Evolutionary conservation across 2,329 filamentous ascomycete species (phyloP), one percentile per base, ranked within the genome.

Genomic region (Colletotrichum nymphaeae): DNA sequence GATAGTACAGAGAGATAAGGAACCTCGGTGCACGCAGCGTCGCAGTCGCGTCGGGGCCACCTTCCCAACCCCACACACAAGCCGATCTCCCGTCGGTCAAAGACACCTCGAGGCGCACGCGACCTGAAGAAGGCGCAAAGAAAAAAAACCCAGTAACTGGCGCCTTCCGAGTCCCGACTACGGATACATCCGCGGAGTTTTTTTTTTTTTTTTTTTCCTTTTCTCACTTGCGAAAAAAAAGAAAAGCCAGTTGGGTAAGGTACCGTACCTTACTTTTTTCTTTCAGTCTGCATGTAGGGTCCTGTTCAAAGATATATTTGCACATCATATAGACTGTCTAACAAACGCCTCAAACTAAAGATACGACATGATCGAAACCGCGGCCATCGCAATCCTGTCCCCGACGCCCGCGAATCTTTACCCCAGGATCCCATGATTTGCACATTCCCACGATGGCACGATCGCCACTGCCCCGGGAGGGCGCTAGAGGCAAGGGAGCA

Each of bases 91-190:
- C 58, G 28, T 30, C 42, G 24, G 63, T 42, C 55, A 62, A 62
- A 35, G 59, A 59, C 63, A 53, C n/a, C 46, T 73, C 70, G 42
- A 42, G 42, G 42, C 42, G 42, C 42, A 73, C 66, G 70, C 70
- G 70, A 69, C 69, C 69, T 64, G 52, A 28, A 62, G 42, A 49
- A 49, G 32, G 32, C 14, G 37, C 14, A 42, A 42, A 42, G 6
- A 42, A 42, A 19, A 42, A 19, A 26, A 26, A 26, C 24, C 24
- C 24, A 24, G 24, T 24, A 24, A 19, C 19, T 46, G 42, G 42
- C 42, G 42, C 42, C 19, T 19, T 46, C 42, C 35, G 37, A 42
- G 37, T 42, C 37, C 37, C 37, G 37, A 42, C 37, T 42, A 42
- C 37, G 42, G 19, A 49, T 49, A 19, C 42, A 49, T 49, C 42